Conservation (phyloP, 495 filamentous ascomycete genomes). For the Thermothielavioides terrestris region DNA sequence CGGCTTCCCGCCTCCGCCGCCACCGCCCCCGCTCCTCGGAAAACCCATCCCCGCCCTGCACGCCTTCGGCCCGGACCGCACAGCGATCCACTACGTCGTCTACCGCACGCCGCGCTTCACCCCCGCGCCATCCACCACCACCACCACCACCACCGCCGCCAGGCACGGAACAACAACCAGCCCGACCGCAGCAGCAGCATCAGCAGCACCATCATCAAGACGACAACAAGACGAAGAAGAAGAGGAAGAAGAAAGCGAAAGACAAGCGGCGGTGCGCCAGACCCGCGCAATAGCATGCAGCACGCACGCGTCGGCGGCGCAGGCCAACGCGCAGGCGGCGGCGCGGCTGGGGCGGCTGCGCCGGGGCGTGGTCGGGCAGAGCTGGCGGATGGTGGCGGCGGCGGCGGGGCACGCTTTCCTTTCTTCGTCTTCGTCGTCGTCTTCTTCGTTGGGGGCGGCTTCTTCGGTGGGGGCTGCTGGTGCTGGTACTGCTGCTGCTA, state of each 20-base stretch:
- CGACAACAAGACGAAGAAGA: background rate
- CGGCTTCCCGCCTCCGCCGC: background rate
- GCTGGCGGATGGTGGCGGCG: background rate
- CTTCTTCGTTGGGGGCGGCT: no score
- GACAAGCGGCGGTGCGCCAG: background rate
- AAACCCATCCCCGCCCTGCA: background rate
- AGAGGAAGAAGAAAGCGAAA: background rate
- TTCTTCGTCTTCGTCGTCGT: background rate
- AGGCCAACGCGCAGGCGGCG: background rate
- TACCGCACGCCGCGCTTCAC: background rate
- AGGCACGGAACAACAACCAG: no score
- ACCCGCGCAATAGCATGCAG: background rate
- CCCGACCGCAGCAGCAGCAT: background rate
- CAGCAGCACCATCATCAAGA: background rate
- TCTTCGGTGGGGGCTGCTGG: no score
- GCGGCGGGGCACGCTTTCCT: background rate
- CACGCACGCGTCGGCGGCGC: background rate
- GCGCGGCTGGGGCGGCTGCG: background rate
- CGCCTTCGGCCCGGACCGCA: background rate
- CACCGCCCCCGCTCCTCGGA: background rate
- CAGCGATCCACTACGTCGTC: constrained; percentile 2
- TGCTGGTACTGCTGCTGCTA: no score
- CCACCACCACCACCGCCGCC: no score
- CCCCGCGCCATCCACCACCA: background rate
- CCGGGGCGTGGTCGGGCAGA: background rate